Conservation (phyloP, 768 basidiomycete species). For the Phylloporus sp. region DNA sequence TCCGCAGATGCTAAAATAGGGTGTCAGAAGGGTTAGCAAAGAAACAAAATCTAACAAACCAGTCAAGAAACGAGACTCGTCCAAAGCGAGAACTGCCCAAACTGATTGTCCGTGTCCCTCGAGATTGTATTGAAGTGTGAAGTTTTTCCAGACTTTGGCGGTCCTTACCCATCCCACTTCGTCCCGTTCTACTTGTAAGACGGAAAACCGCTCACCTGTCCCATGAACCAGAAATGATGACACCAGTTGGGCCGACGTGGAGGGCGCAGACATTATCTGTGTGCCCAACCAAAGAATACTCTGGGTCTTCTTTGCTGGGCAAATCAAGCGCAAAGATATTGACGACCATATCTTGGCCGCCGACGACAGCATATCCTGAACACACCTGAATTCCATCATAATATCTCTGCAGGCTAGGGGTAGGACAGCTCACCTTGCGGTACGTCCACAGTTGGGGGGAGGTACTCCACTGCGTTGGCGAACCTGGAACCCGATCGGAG, state of each 20-base stretch:
- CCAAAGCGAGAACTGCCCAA: constrained; percentile 85
- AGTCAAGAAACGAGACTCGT: constrained; percentile 73
- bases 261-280: constrained; percentile 86
- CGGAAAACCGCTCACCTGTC: constrained; percentile 62
- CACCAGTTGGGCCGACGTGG: constrained; percentile 60
- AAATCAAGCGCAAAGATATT: constrained; percentile 70
- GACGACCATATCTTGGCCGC: constrained; percentile 85
- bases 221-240: constrained; percentile 94
- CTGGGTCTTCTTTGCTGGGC: constrained; percentile 60
- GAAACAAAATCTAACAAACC: constrained; percentile 42
- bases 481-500: constrained; percentile 66
- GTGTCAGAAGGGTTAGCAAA: constrained; percentile 3
- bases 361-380: constrained; percentile 78
- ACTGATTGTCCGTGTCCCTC: constrained; percentile 88
- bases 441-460: constrained; percentile 61
- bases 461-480: constrained; percentile 78
- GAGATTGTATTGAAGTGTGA: constrained; percentile 64
- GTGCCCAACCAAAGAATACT: constrained; percentile 83
- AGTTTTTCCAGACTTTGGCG: constrained; percentile 90
- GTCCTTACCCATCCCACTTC: constrained; percentile 51
- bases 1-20: constrained; percentile 76
- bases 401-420: not conserved
- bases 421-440: constrained; percentile 52
- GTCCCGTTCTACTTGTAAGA: not conserved
- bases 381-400: constrained; percentile 10